Evolutionary conservation across 1,284 basidiomycete species (phyloP).

Genomic region (Stygiomarasmius scandens): DNA sequence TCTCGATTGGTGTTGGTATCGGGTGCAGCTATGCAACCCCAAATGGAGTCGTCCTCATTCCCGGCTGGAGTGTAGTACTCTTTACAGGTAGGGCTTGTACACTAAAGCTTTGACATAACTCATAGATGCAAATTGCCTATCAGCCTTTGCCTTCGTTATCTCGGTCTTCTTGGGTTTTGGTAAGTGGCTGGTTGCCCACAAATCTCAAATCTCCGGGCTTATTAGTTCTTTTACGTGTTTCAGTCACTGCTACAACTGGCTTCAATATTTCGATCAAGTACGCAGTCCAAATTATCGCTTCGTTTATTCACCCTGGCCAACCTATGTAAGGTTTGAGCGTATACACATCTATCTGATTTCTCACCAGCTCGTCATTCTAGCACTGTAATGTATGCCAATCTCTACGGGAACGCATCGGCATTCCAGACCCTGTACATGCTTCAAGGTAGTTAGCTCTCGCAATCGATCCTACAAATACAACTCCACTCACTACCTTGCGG

Average conservation of each 20-base stretch:
- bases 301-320: conserved; percentile 57
- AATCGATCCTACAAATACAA: background rate
- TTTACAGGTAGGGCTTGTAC: conserved; percentile 39
- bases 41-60: conserved; percentile 47
- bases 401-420: conserved; percentile 51
- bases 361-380: too few relatives aligned
- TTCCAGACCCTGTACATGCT: conserved; percentile 51
- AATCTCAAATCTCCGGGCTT: background rate
- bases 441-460: conserved; percentile 35
- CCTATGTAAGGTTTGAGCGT: conserved; percentile 41
- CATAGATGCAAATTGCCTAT: background rate
- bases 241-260: conserved; percentile 52
- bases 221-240: too few relatives aligned
- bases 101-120: too few relatives aligned
- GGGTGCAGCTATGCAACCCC: conserved; percentile 51
- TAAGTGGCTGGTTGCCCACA: conserved; percentile 27
- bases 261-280: conserved; percentile 51
- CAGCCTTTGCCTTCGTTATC: conserved; percentile 43
- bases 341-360: too few relatives aligned
- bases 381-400: conserved; percentile 55
- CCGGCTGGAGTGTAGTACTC: conserved; percentile 55
- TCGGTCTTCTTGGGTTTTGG: conserved; percentile 53
- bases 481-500: background rate
- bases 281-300: conserved; percentile 52
- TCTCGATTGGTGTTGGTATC: conserved; percentile 55